Percentiles rank a stretch among this genome's conserved stretches.
Conservation (phyloP, 2,329 filamentous ascomycete species). For the Dichotomopilus funicola region DNA sequence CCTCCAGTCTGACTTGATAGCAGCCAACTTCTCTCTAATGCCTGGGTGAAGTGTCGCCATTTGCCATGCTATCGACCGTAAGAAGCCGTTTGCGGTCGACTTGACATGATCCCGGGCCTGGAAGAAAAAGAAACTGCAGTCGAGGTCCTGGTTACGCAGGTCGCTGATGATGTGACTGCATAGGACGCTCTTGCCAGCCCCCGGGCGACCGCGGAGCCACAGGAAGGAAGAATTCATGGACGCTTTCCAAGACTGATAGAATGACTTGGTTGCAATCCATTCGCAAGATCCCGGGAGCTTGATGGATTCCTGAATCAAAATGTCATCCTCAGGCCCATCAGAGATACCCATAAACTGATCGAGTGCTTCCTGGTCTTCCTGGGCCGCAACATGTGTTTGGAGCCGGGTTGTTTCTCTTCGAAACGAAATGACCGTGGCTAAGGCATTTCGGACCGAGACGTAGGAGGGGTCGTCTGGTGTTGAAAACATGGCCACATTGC, state of each 20-base stretch:
- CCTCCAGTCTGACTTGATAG: slow-evolving; percentile 14
- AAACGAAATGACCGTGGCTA: slow-evolving; percentile 15
- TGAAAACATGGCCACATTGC: slow-evolving; percentile 26
- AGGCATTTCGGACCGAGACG: slow-evolving; percentile 23
- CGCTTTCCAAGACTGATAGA: slow-evolving; percentile 12
- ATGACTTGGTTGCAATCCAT: slow-evolving; percentile 11
- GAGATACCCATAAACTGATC: slow-evolving; percentile 8
- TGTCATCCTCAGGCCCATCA: slow-evolving; percentile 17
- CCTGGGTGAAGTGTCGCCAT: slow-evolving; percentile 26
- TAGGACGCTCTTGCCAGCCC: slow-evolving; percentile 21
- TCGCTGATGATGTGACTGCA: slow-evolving; percentile 16
- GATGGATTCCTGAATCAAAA: slow-evolving; percentile 7
- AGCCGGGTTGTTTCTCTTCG: neutral
- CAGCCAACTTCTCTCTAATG: slow-evolving; percentile 13
- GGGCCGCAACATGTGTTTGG: slow-evolving; percentile 1
- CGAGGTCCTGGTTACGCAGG: neutral
- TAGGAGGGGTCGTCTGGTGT: slow-evolving; percentile 24
- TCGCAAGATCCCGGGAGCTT: slow-evolving; percentile 10
- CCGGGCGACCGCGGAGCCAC: slow-evolving; percentile 21
- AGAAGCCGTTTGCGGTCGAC: slow-evolving; percentile 17
- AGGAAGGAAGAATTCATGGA: slow-evolving; percentile 1
- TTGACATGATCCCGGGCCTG: slow-evolving; percentile 34
- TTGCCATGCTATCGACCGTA: slow-evolving; percentile 28
- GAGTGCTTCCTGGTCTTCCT: slow-evolving; percentile 3
- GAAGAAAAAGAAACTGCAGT: slow-evolving; percentile 23